A percentile compares a stretch with the other conserved stretches of the same genome.
phyloP scores from a whole-genome alignment of 2,329 filamentous ascomycete species.

The Clarireedia hainanense region DNA sequence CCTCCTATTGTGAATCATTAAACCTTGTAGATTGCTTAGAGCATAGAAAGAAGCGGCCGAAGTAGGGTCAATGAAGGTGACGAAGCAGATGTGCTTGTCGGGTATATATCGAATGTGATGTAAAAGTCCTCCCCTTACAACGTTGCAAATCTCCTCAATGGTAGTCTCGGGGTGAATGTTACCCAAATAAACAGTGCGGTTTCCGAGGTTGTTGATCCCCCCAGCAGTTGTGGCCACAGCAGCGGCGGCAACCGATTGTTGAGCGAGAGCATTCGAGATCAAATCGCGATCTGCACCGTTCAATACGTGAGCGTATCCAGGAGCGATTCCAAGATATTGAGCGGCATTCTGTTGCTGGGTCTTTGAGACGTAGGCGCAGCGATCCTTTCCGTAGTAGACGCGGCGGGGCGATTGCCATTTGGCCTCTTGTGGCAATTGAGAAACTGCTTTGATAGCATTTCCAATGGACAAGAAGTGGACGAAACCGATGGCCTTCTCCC shows the following conservation, averaged over 20 bases:
- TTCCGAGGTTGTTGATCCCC: conserved; percentile 94
- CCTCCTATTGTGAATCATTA: conserved; percentile 98
- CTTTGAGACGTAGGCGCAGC: conserved; percentile 97
- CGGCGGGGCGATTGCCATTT: conserved; percentile 95
- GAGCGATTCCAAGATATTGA: conserved; percentile 94
- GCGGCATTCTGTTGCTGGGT: conserved; percentile 99
- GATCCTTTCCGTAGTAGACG: conserved; percentile 98
- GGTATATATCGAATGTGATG: conserved; percentile 99
- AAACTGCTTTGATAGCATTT: conserved; percentile 96
- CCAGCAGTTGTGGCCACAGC: conserved; percentile 94
- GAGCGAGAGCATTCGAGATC: conserved; percentile 91
- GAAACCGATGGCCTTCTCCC: conserved; percentile 96
- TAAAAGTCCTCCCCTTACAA: conserved; percentile 87
- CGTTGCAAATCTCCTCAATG: conserved; percentile 99
- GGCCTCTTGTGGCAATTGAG: conserved; percentile 88
- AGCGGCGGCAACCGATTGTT: conserved; percentile 94
- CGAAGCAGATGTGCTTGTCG: conserved; percentile 99
- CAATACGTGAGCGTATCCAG: conserved; percentile 91
- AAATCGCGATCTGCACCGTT: conserved; percentile 94
- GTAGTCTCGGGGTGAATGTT: conserved; percentile 99
- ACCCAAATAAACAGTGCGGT: conserved; percentile 93
- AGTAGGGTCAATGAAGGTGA: conserved; percentile 98
- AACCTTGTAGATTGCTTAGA: conserved; percentile 88
- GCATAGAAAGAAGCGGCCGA: conserved; percentile 97
- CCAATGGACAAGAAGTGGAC: conserved; percentile 96